A percentile compares a stretch with the other conserved stretches of the same genome.
These are phyloP conservation scores for Tolypocladium tropicale DNA, from an alignment of 2,329 filamentous ascomycete genomes.

Conservation along the genomic window DNA sequence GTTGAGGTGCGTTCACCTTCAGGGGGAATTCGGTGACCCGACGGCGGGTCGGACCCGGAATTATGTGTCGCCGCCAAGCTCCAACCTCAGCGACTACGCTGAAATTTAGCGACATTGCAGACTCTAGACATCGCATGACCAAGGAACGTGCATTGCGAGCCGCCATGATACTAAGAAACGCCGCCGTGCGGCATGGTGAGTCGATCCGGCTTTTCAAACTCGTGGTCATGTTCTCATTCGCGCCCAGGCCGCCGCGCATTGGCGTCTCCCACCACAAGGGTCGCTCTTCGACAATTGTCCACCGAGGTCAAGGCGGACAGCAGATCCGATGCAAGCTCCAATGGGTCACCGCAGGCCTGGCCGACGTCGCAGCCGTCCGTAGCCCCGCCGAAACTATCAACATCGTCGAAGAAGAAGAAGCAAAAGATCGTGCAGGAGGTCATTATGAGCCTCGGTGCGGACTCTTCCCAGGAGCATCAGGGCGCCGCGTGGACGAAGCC, in stretches of 20 bases:
- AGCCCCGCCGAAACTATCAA: slow-evolving; percentile 11
- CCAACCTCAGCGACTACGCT: neutral
- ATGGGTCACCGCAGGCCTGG: slow-evolving; percentile 9
- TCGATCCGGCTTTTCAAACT: slow-evolving; percentile 9
- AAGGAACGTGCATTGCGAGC: slow-evolving; percentile 7
- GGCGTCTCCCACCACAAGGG: slow-evolving; percentile 30
- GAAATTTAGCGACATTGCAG: slow-evolving; percentile 10
- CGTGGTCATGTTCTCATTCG: neutral
- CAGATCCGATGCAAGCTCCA: neutral
- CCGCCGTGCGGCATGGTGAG: slow-evolving; percentile 44
- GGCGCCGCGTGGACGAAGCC: slow-evolving; percentile 21
- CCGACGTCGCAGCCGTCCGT: slow-evolving; percentile 10
- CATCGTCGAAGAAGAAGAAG: slow-evolving; percentile 21
- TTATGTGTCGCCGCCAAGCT: slow-evolving; percentile 5
- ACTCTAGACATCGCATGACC: slow-evolving; percentile 2
- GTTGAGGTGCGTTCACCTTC: too few species aligned
- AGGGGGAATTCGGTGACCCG: too few species aligned
- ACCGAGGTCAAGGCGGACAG: slow-evolving; percentile 14
- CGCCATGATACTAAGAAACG: slow-evolving; percentile 47
- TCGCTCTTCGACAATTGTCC: slow-evolving; percentile 20
- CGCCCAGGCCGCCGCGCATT: slow-evolving; percentile 41
- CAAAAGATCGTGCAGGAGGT: slow-evolving; percentile 21
- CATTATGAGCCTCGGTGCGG: slow-evolving; percentile 22
- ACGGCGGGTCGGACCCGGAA: slow-evolving; percentile 12
- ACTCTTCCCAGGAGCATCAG: slow-evolving; percentile 23